Percentiles rank a stretch among this genome's conserved stretches.
These are phyloP conservation scores for Xylaria palmicola DNA, from an alignment of 495 filamentous ascomycete species.

Conservation along the genomic window DNA sequence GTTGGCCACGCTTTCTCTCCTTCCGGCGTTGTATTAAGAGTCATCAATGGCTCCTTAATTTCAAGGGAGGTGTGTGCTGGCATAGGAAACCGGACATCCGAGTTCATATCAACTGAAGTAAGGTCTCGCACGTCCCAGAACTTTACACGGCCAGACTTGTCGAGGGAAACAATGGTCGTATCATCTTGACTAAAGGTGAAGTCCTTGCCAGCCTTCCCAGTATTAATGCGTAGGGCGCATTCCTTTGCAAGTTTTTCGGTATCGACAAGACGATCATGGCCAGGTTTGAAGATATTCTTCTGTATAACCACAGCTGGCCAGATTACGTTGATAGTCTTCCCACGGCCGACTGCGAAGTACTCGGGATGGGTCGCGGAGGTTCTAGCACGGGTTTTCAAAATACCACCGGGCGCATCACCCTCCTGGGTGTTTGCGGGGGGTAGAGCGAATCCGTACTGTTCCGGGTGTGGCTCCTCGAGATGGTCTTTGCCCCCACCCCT, in stretches of 20 bases:
- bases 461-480: constrained; percentile 67
- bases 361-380: constrained; percentile 83
- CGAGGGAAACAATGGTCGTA: constrained; percentile 86
- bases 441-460: constrained; percentile 76
- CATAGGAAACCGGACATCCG: constrained; percentile 49
- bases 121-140: constrained; percentile 94
- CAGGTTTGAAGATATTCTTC: constrained; percentile 66
- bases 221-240: constrained; percentile 85
- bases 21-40: constrained; percentile 72
- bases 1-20: constrained; percentile 92
- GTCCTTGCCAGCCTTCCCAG: constrained; percentile 97
- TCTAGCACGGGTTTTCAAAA: constrained; percentile 93
- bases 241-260: constrained; percentile 83
- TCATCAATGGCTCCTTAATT: constrained; percentile 73
- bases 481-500: constrained; percentile 68
- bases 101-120: constrained; percentile 55
- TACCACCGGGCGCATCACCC: constrained; percentile 78
- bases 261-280: constrained; percentile 71
- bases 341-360: constrained; percentile 91
- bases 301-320: constrained; percentile 74
- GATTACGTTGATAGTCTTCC: constrained; percentile 92
- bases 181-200: constrained; percentile 98
- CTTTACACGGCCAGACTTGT: constrained; percentile 90
- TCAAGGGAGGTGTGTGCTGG: constrained; percentile 61
- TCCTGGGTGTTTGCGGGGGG: constrained; percentile 73